These are phyloP conservation scores for Ustilago sp. DNA, from an alignment of 1,284 basidiomycete species.

Conservation along the genomic window DNA sequence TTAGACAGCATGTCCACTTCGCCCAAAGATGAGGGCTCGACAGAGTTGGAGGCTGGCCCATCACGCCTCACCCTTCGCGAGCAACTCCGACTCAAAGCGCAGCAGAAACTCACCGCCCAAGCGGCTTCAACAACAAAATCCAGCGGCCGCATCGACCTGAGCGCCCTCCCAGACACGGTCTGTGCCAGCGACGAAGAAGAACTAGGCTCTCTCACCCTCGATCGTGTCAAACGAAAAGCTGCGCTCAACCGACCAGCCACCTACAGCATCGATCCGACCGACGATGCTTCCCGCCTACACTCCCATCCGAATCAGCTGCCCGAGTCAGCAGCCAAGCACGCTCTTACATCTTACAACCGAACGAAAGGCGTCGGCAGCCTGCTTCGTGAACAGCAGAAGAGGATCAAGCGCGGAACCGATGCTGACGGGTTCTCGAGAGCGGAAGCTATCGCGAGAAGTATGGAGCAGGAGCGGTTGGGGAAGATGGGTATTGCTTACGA, in stretches of 20 bases:
- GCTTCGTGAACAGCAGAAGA: conserved; percentile 29
- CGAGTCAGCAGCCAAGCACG: conserved; percentile 5
- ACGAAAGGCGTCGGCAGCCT: conserved; percentile 14
- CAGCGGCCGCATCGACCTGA: not conserved
- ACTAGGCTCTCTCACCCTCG: conserved; percentile 32
- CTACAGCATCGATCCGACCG: conserved; percentile 44
- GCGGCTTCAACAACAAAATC: not conserved
- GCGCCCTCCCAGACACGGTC: not conserved
- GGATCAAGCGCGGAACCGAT: conserved; percentile 29
- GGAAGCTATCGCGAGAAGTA: conserved; percentile 37
- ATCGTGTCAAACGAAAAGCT: conserved; percentile 30
- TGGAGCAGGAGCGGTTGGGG: conserved; percentile 40
- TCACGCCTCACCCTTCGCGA: conserved; percentile 36
- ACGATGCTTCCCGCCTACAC: conserved; percentile 29
- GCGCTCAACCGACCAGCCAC: conserved; percentile 33
- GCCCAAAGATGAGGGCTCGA: not conserved
- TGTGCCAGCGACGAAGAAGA: conserved; percentile 22
- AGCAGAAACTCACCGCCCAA: conserved; percentile 30
- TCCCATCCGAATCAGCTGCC: conserved; percentile 28
- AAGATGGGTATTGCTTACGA: conserved; percentile 29
- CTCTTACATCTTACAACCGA: conserved; percentile 5
- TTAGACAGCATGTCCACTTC: conserved; percentile 2
- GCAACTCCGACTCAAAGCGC: conserved; percentile 38
- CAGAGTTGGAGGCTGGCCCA: conserved; percentile 4
- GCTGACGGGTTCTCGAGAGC: conserved; percentile 40